phyloP scores from a whole-genome alignment of 2,329 filamentous ascomycete species.

The Diaporthe ampelina region DNA sequence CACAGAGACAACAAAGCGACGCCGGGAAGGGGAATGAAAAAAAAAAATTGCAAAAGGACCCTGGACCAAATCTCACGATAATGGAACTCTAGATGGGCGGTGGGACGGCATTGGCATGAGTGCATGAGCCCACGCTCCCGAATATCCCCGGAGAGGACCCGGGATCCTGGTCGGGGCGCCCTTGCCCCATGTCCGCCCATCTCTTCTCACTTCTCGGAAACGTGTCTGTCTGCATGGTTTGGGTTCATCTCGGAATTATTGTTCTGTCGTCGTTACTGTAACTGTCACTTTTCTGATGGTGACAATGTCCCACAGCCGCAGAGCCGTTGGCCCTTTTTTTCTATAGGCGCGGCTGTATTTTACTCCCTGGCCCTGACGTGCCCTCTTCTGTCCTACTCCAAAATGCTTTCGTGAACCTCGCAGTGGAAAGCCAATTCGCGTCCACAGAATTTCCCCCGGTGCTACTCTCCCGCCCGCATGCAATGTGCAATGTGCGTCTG shows the following conservation, averaged over 20 bases:
- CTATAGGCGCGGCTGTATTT: constrained; percentile 25
- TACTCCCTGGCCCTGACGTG: neutral
- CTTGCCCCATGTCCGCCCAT: neutral
- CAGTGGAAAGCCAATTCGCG: neutral
- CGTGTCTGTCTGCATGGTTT: neutral
- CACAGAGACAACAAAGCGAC: neutral
- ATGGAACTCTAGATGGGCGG: constrained; percentile 9
- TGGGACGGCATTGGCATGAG: constrained; percentile 1
- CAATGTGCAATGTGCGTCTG: neutral
- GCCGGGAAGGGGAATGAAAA: too few relatives aligned
- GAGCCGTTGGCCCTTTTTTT: neutral
- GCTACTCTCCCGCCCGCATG: neutral
- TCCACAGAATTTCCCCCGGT: neutral
- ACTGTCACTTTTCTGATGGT: neutral
- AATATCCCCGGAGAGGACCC: constrained; percentile 30
- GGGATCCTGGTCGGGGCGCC: neutral
- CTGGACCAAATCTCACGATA: constrained; percentile 29
- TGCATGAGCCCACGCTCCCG: constrained; percentile 29
- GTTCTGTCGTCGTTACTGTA: neutral
- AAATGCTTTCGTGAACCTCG: neutral
- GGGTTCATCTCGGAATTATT: neutral
- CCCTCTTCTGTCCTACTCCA: neutral
- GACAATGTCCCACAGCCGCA: neutral
- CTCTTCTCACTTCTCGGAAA: neutral
- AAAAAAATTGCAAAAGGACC: neutral